Evolutionary conservation across 1,139 yeast species (phyloP).

Genomic region (Candida freyschussii): DNA sequence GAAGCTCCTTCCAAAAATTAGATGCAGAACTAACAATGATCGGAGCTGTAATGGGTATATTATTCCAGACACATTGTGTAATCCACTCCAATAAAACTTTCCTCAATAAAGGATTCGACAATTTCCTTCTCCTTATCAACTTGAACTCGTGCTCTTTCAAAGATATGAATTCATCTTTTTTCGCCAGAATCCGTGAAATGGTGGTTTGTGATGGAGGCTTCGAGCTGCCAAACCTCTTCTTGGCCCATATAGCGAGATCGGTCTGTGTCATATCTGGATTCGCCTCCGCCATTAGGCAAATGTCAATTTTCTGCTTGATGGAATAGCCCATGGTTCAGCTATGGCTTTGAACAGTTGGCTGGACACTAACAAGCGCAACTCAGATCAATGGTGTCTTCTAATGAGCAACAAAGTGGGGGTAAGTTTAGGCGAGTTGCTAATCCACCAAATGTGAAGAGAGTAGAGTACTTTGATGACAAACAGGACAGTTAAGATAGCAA

Average conservation of each 20-base stretch:
- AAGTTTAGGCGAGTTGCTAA: too few species aligned
- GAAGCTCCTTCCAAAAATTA: constrained; percentile 58
- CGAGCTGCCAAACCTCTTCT: constrained; percentile 44
- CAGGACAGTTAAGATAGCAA: too few species aligned
- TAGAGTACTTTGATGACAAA: too few species aligned
- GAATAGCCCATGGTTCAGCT: constrained; percentile 52
- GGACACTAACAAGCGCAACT: too few species aligned
- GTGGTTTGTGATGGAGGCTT: constrained; percentile 66
- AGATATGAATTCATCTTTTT: constrained; percentile 54
- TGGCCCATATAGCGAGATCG: constrained; percentile 65
- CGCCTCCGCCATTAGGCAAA: constrained; percentile 61
- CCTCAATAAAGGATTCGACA: constrained; percentile 51
- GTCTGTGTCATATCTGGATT: constrained; percentile 65
- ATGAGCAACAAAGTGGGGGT: too few species aligned
- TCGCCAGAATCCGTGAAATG: constrained; percentile 54
- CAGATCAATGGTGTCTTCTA: too few species aligned
- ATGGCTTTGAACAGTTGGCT: too few species aligned
- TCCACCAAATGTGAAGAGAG: too few species aligned
- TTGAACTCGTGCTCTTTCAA: constrained; percentile 54
- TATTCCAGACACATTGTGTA: constrained; percentile 64
- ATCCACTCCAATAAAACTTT: constrained; percentile 64
- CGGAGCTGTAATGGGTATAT: constrained; percentile 60
- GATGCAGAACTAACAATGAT: constrained; percentile 61
- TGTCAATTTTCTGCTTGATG: constrained; percentile 61
- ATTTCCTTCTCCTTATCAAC: constrained; percentile 50